Base-by-base conservation (phyloP, 202 grass and related monocot species). In the Carex arenaria region DNA sequence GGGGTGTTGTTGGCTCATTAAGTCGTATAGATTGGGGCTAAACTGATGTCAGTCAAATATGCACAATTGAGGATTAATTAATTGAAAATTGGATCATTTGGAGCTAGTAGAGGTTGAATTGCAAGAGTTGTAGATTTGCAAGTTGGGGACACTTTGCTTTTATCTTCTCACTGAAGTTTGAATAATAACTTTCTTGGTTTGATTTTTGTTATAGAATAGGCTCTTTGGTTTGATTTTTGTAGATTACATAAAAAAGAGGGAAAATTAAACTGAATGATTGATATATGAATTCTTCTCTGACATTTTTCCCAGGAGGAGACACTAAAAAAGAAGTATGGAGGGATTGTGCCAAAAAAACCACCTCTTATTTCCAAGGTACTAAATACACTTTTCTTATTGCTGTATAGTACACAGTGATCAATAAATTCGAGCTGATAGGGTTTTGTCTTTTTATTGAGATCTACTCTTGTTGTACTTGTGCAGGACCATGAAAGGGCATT, bases 401-500 rank as follows among this genome's bases (percentile, higher is more conserved):
- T 88, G n/a, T 55, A n/a, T 69, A 75, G 6, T 51, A 89, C 70
- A 64, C 30, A 47, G n/a, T 2, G 78, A n/a, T 47, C 26, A 83
- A 26, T 36, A 75, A 80, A 82, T 47, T 34, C 47, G 1, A 30
- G 1, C 11, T 20, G 51, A 83, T 69, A 53, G 72, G 72, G 52
- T 64, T 72, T 19, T 3, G 38, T 22, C 38, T 65, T 5, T 62
- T 40, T 64, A 75, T 53, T 72, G 65, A 47, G 53, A 78, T 72
- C 15, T 64, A 77, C 23, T 90, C 17, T 76, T 12, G 59, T 66
- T 86, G 57, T 91, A 28, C 67, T 49, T 79, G 30, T 85, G 70
- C 66, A 99, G 96, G 96, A 99, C 80, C 96, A 99, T 84, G 96
- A 99, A 74, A 87, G 96, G 34, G 96, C 96, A 61, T 95, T 85